A percentile compares a stretch with the other conserved stretches of the same genome.
phyloP scores from a whole-genome alignment of 2,329 filamentous ascomycete species.

The Monosporascus sp. region DNA sequence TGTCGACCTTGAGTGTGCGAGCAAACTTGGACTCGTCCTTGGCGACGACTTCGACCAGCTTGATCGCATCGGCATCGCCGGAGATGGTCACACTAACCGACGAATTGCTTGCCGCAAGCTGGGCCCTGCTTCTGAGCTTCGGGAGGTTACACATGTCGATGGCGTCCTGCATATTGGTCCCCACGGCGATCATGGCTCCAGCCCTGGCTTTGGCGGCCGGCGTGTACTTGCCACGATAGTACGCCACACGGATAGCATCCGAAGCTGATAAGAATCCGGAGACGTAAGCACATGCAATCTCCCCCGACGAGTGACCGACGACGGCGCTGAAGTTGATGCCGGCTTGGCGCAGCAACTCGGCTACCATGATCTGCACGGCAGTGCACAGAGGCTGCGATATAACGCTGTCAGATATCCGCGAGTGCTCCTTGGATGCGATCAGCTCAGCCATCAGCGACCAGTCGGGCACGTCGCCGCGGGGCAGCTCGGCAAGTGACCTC shows the following conservation, averaged over 20 bases:
- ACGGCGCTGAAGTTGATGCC: constrained; percentile 20
- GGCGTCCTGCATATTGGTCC: too few relatives aligned
- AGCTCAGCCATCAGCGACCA: constrained; percentile 16
- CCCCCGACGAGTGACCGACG: constrained; percentile 24
- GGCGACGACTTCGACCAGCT: too few relatives aligned
- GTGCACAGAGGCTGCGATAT: constrained; percentile 29
- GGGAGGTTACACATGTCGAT: too few relatives aligned
- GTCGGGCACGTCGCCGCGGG: constrained; percentile 8
- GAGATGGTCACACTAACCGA: too few relatives aligned
- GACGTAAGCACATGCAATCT: constrained; percentile 20
- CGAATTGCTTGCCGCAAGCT: background rate
- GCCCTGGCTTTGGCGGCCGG: background rate
- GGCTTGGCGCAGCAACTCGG: constrained; percentile 25
- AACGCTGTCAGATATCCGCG: constrained; percentile 7
- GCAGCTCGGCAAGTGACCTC: constrained; percentile 10
- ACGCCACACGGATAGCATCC: constrained; percentile 24
- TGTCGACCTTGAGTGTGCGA: too few relatives aligned
- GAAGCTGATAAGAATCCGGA: constrained; percentile 12
- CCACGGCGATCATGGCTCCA: constrained; percentile 39
- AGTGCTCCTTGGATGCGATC: constrained; percentile 1
- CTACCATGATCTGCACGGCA: constrained; percentile 32
- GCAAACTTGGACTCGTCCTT: too few relatives aligned
- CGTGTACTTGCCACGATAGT: constrained; percentile 27
- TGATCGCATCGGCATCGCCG: too few relatives aligned
- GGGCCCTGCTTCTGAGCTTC: too few relatives aligned